Conservation (phyloP, 2,329 filamentous ascomycete species). For the Achaetomium macrosporum region DNA sequence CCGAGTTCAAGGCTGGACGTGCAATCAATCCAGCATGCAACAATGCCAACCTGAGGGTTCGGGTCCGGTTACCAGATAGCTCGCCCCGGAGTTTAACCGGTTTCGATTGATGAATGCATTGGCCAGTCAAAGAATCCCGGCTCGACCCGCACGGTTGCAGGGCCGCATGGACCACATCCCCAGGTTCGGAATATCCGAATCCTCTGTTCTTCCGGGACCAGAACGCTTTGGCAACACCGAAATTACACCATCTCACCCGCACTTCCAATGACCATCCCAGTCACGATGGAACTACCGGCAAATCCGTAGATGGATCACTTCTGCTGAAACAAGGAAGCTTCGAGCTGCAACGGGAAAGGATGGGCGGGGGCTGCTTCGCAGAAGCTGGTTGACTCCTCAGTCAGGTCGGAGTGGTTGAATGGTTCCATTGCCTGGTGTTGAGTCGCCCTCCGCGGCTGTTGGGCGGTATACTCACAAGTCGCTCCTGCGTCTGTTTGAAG, state of each 20-base stretch:
- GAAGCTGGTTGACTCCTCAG: too few relatives aligned
- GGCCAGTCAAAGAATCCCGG: not conserved
- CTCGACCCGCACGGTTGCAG: not conserved
- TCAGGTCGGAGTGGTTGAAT: too few relatives aligned
- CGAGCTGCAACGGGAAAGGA: too few relatives aligned
- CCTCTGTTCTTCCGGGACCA: too few relatives aligned
- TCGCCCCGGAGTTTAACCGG: conserved; percentile 14
- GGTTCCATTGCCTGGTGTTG: not conserved
- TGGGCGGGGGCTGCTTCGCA: too few relatives aligned
- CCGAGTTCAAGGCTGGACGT: conserved; percentile 11
- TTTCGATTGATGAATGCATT: conserved; percentile 1
- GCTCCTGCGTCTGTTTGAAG: not conserved
- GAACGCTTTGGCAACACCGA: conserved; percentile 7
- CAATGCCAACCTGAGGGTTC: not conserved
- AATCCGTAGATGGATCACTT: too few relatives aligned
- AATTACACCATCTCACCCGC: conserved; percentile 22
- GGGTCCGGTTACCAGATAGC: not conserved
- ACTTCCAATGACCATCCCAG: conserved; percentile 1
- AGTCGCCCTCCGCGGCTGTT: not conserved
- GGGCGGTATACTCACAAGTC: not conserved
- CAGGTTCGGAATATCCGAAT: not conserved
- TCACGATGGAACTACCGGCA: not conserved
- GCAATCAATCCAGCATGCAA: not conserved
- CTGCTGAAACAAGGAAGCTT: too few relatives aligned
- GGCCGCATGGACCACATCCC: conserved; percentile 18